Conservation (phyloP, 2,329 filamentous ascomycete genomes). For the Pestalotiopsis sp. region DNA sequence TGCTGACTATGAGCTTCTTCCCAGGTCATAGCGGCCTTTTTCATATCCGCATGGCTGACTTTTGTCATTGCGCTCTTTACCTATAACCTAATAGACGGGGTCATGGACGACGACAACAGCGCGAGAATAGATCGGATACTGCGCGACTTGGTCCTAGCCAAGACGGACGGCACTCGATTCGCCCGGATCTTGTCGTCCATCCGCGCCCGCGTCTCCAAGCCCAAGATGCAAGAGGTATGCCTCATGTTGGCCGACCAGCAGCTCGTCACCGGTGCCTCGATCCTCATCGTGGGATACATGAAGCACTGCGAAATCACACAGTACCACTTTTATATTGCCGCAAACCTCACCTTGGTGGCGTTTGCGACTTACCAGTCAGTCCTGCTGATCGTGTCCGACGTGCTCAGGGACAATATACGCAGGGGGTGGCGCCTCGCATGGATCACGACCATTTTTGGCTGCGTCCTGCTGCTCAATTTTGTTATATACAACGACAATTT, state of each 20-base stretch:
- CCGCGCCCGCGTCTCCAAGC: neutral
- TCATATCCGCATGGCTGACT: neutral
- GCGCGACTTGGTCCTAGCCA: neutral
- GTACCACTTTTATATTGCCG: slow-evolving; percentile 14
- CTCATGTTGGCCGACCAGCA: slow-evolving; percentile 18
- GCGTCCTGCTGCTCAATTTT: slow-evolving; percentile 7
- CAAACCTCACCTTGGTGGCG: slow-evolving; percentile 1
- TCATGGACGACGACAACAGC: neutral
- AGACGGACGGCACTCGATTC: neutral
- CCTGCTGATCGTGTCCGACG: slow-evolving; percentile 1
- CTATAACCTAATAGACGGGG: neutral
- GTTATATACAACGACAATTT: slow-evolving; percentile 12
- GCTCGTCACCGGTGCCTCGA: slow-evolving; percentile 14
- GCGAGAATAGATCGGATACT: neutral
- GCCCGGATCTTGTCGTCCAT: neutral
- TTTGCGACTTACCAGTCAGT: slow-evolving; percentile 12
- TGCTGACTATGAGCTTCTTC: neutral
- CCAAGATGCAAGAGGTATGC: neutral
- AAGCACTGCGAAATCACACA: slow-evolving; percentile 19
- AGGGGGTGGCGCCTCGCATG: slow-evolving; percentile 1
- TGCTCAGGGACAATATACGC: neutral
- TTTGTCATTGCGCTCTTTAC: neutral
- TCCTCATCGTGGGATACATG: slow-evolving; percentile 16
- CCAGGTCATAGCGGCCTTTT: neutral
- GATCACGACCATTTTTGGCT: slow-evolving; percentile 7